Base-by-base conservation (phyloP, 2,329 filamentous ascomycete species). In the Colletotrichum acutatum region DNA sequence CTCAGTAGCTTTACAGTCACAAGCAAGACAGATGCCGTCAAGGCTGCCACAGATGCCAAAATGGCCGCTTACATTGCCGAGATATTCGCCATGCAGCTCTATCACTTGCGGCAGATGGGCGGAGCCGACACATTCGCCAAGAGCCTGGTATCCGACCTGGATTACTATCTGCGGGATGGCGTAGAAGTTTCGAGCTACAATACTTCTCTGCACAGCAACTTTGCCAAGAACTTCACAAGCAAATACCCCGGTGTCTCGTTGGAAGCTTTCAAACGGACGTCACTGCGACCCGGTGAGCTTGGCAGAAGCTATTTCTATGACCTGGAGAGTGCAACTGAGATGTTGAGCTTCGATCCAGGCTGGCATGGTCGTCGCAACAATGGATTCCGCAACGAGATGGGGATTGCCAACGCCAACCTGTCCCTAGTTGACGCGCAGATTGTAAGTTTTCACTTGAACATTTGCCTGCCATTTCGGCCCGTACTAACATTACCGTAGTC, bases 341-440 rank as follows among this genome's bases (percentile, higher is more conserved):
- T 98, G 81, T 88, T 99, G 26, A 86, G 86, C 22, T 94, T 93
- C 78, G 94, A 98, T 80, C 87, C 90, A 68, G 91, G 92, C 52
- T 99, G 97, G 97, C 85, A 85, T 66, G 93, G 93, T 56, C 87
- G 85, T 76, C 88, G 85, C 76, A 88, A 90, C 67, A 89, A 92
- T 77, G 95, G 95, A 0, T 97, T 97, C 83, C 89, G 90, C 74
- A 89, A 90, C 61, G 97, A 99, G 80, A 92, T 99, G 83, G 90
- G 92, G 78, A 91, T 91, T 74, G 97, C 96, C 54, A 99, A 99
- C 81, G 86, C 93, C 74, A 98, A 99, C 81, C 82, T 99, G 65
- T 97, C 95, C 28, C 86, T 98, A 42, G 95, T 99, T 42, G 95
- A 98, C 81, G 94, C 96, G 28, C 95, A 99, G 84, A 92, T 97